Percentiles rank a stretch among this genome's conserved stretches.
phyloP scores from a whole-genome alignment of 1,284 basidiomycete genomes.

The Tilletia setariae region DNA sequence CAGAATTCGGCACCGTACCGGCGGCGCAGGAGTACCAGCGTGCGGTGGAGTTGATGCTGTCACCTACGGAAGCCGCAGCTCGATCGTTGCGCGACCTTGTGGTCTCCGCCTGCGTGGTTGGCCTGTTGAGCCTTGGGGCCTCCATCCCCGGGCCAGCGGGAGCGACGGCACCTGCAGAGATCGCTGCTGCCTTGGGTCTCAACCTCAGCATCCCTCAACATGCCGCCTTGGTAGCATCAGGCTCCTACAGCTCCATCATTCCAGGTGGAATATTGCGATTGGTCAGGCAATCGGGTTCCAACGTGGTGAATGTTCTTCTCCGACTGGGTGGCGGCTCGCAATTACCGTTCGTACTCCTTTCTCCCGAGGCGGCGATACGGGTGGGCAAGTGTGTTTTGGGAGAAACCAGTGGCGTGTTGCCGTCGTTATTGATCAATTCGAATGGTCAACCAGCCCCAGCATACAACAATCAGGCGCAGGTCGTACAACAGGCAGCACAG shows the following conservation, averaged over 20 bases:
- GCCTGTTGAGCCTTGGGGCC: conserved; percentile 43
- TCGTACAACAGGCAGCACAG: conserved; percentile 52
- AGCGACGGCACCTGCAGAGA: conserved; percentile 30
- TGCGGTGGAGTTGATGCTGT: conserved; percentile 49
- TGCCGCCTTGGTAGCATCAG: conserved; percentile 30
- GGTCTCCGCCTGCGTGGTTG: conserved; percentile 42
- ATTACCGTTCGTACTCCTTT: conserved; percentile 41
- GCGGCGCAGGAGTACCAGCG: conserved; percentile 56
- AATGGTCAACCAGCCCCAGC: conserved; percentile 13
- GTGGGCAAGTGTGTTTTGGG: conserved; percentile 39
- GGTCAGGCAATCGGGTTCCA: conserved; percentile 40
- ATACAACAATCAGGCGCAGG: conserved; percentile 25
- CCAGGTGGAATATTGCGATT: conserved; percentile 43
- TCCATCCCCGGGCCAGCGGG: conserved; percentile 36
- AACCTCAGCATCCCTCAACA: conserved; percentile 33
- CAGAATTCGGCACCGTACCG: conserved; percentile 32
- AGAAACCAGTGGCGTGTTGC: conserved; percentile 35
- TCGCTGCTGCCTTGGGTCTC: conserved; percentile 39
- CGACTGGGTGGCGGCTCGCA: conserved; percentile 38
- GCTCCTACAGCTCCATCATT: conserved; percentile 33
- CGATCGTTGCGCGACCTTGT: conserved; percentile 45
- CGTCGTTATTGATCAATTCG: conserved; percentile 25
- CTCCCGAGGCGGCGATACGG: conserved; percentile 30
- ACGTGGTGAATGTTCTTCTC: conserved; percentile 33
- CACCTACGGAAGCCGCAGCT: conserved; percentile 27